Base-by-base conservation (phyloP, 108 stramenopile genomes). In the Nitzschia sp. region DNA sequence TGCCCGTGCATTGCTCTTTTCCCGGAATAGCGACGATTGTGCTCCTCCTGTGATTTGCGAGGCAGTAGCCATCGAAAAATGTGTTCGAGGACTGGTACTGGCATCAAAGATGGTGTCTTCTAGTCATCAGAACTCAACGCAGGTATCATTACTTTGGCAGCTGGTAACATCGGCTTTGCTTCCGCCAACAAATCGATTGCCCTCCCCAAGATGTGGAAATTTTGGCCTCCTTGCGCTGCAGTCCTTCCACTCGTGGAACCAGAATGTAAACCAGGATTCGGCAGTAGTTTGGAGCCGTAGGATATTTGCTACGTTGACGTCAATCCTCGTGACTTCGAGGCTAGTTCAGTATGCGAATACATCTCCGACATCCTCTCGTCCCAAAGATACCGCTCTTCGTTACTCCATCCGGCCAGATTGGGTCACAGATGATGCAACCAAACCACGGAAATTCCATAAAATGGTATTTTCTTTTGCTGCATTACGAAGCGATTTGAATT, bases 401-500 rank as follows among this genome's bases (percentile, higher is more conserved):
- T 73, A 73, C 45, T 30, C 45, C 8, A 30, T 63, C 8, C 45
- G 13, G 15, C 61, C 60, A 27, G 23, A 35, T 19, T 56, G 60
- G 30, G 58, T 65, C 45, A 30, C 46, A 19, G 25, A 28, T 13
- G 25, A 8, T 25, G 16, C 23, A 27, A 29, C 3, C 22, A 45
- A 72, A 38, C 45, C 3, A 17, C 38, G 32, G 19, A 73, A 48
- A 65, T 54, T 23, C 38, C 55, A 48, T 19, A 58, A 58, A 27
- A 73, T 73, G 72, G 27, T 65, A 16, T 65, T 64, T 61, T 58
- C 47, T 19, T 73, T 73, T 48, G 46, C 47, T 27, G 28, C 21
- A 17, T 48, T 64, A 28, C 31, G 46, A 19, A 15, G 36, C 8
- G 72, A 70, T 25, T 9, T 34, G 4, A 19, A 16, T n/a, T 21